Evolutionary conservation across 306 rosid species (phyloP).

Genomic region (Acacia crassicarpa): DNA sequence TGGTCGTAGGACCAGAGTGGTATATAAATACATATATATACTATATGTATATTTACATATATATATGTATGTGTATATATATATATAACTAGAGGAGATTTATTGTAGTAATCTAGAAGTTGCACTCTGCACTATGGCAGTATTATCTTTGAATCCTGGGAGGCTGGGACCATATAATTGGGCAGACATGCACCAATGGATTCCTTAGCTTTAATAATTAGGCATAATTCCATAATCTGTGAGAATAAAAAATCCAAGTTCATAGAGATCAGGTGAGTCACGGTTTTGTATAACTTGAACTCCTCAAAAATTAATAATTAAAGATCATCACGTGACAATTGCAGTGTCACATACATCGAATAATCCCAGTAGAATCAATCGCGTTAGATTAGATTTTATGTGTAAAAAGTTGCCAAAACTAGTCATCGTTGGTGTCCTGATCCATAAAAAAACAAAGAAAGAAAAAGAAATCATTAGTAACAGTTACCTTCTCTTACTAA

Average conservation of each 20-base stretch:
- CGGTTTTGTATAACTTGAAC: background rate
- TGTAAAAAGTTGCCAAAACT: background rate
- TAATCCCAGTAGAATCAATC: background rate
- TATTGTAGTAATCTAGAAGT: constrained; percentile 18
- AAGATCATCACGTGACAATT: background rate
- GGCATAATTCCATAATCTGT: constrained; percentile 45
- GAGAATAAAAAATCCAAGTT: constrained; percentile 18
- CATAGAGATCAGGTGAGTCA: background rate
- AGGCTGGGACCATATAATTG: constrained; percentile 30
- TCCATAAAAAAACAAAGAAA: too few species aligned
- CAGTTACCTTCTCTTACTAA: background rate
- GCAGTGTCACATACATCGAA: background rate
- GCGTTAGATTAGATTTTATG: background rate
- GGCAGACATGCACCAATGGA: constrained; percentile 30
- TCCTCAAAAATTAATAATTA: background rate
- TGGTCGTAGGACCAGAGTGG: too few species aligned
- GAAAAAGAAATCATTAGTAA: too few species aligned
- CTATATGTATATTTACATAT: too few species aligned
- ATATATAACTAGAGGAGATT: background rate
- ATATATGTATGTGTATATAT: too few species aligned
- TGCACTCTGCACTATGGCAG: constrained; percentile 8
- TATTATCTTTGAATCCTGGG: background rate
- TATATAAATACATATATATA: too few species aligned
- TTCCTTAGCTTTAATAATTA: constrained; percentile 43
- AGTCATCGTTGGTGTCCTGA: background rate